A percentile compares a stretch with the other conserved stretches of the same genome.
Evolutionary conservation across 164 flowering plant genomes (phyloP).

Genomic region (Aristolochia contorta): DNA sequence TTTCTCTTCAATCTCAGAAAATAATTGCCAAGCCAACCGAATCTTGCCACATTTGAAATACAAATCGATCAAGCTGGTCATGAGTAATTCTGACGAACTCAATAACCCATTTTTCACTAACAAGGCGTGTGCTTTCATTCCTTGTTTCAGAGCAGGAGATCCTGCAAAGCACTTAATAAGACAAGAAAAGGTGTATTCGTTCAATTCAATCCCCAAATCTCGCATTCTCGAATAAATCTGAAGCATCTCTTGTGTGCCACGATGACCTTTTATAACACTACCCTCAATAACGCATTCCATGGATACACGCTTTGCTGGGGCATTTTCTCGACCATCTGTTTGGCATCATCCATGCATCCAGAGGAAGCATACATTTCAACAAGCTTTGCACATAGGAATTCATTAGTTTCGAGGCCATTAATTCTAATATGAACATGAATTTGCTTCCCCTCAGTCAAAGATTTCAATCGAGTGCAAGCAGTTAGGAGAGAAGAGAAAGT

Average conservation of each 20-base stretch:
- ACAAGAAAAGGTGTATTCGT: slow-evolving; percentile 61
- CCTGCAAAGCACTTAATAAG: slow-evolving; percentile 80
- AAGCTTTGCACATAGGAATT: slow-evolving; percentile 54
- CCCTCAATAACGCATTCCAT: slow-evolving; percentile 89
- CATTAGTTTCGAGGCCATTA: slow-evolving; percentile 57
- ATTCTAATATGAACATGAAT: slow-evolving; percentile 46
- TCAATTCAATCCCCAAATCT: slow-evolving; percentile 50
- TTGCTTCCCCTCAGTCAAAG: slow-evolving; percentile 29
- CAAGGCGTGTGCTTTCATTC: slow-evolving; percentile 55
- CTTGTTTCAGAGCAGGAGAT: slow-evolving; percentile 41
- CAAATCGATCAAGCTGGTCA: slow-evolving; percentile 75
- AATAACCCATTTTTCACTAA: slow-evolving; percentile 66
- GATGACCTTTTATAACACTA: slow-evolving; percentile 47
- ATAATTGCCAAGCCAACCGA: slow-evolving; percentile 50
- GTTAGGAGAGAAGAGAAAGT: slow-evolving; percentile 60
- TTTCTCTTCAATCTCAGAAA: slow-evolving; percentile 45
- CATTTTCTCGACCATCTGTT: slow-evolving; percentile 36
- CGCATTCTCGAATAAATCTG: slow-evolving; percentile 45
- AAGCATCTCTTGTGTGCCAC: slow-evolving; percentile 24
- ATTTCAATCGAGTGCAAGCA: slow-evolving; percentile 46
- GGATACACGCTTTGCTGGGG: slow-evolving; percentile 38
- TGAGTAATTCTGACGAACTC: slow-evolving; percentile 26
- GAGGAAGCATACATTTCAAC: slow-evolving; percentile 68
- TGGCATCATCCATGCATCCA: slow-evolving; percentile 60
- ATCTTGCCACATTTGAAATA: slow-evolving; percentile 78